Base-by-base conservation (phyloP, 1,284 basidiomycete genomes). In the Phellopilus nigrolimitatus region DNA sequence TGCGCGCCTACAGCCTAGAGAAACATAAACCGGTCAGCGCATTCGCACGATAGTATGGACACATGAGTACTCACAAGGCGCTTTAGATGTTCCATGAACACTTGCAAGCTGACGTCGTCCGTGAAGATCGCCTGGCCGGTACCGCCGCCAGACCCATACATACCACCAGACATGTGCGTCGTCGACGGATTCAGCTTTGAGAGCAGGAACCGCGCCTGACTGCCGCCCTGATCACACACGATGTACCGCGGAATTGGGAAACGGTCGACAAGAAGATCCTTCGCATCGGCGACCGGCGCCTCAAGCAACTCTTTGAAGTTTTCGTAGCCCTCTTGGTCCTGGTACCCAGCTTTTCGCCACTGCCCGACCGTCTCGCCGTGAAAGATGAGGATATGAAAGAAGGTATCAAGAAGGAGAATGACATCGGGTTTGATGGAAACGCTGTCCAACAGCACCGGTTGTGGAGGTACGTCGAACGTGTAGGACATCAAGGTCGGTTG, bases 371-470 rank as follows among this genome's bases (percentile, higher is more conserved):
- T 94, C 69, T 95, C 93, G 25, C 97, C 97, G 66, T 99, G 95
- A 88, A 97, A 99, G 70, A 99, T 99, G 63, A 99, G 87, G 61
- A 99, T 97, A 68, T 99, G 97, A 91, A 99, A 99, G 81, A 97
- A 99, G 3, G 97, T 99, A 66, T 99, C 97, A 57, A 99, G 85
- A n/a, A 99, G 80, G 31, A 99, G 81, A 60, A 99, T 89, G 59
- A 95, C 92, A 63, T 99, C 95, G 42, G 91, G 89, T 67, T 95
- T 93, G 73, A 99, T 98, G 44, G 95, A 98, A 30, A 99, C 88
- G 54, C 91, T 95, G 74, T 99, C 97, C 43, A 99, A 83, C 28
- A 99, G 75, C 33, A 99, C 95, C 6, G 97, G 97, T 62, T 95
- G 90, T 21, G 97, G 88, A 12, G 84, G 79, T 1, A 75, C 74